Base-by-base conservation (phyloP, 176 grass and related monocot species). In the Coix lacrymajobi region DNA sequence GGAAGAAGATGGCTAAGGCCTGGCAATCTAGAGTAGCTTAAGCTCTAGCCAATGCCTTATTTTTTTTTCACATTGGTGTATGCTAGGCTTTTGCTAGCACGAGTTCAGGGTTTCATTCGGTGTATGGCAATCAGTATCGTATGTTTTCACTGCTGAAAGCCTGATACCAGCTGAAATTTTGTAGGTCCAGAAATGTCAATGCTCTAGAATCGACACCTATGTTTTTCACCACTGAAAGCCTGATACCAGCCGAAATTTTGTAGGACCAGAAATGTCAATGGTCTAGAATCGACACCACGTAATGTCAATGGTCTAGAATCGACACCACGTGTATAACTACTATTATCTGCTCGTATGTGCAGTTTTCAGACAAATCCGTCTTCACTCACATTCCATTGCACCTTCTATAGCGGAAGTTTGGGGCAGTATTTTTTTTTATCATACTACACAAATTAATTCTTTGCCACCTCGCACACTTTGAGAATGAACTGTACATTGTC, bases 1-100 rank as follows among this genome's bases (percentile, higher is more conserved):
- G 81, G 70, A 97, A 86, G 77, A 97, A 94, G 73, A 89, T 94
- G 56, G 88, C 91, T 0, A 97, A 94, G 81, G 89, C 91, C 3
- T 97, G 91, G 94, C 85, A 76, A 39, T 97, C 94, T 15, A 93
- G 86, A 77, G 79, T 37, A 44, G 15, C 32, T 66, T 86, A 66
- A 73, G 43, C 15, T 49, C 25, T 8, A 13, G 43, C 6, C 43
- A 22, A 22, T 17, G 28, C 24, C 16, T 10, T 0, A 5, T 37
- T 34, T 31, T 3, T 31, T 31, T 5, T 11, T 28, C 12, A 6
- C 12, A 12, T 10, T 11, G 24, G 3, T 12, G 25, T 5, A 14
- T 11, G 11, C 25, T 62, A 30, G 25, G 25, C 25, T 63, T 10
- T 30, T 46, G 37, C 25, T 43, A 43, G 12, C 41, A 43, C n/a